Percentiles rank a stretch among this genome's conserved stretches.
phyloP scores from a whole-genome alignment of 441 rosid genomes.

The Populus hybrid region DNA sequence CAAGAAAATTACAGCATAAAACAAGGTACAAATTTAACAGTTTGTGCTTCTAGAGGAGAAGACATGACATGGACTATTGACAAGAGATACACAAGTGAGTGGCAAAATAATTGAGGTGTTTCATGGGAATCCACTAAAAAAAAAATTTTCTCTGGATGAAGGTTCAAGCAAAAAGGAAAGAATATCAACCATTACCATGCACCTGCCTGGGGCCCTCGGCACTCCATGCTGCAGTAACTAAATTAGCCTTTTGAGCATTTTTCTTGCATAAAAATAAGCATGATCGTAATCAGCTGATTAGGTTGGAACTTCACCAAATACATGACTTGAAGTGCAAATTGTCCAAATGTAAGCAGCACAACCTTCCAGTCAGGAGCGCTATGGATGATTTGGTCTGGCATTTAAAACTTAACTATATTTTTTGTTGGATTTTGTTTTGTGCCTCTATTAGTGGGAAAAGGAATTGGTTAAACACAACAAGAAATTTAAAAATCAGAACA shows the following conservation, averaged over 20 bases:
- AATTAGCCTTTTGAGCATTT: neutral
- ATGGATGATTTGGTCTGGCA: neutral
- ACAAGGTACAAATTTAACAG: neutral
- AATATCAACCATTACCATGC: neutral
- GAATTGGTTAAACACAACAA: neutral
- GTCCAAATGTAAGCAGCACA: too few species aligned
- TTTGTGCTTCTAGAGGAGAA: neutral
- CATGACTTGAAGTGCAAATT: too few species aligned
- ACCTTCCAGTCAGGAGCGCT: too few species aligned
- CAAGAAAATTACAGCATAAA: neutral
- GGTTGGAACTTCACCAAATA: too few species aligned
- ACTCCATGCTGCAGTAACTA: neutral
- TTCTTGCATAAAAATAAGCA: neutral
- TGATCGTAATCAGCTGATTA: too few species aligned
- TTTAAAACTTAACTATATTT: neutral
- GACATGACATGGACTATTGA: neutral
- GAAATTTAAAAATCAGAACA: neutral
- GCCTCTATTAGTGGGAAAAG: neutral
- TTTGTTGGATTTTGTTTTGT: neutral
- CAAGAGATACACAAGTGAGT: neutral
- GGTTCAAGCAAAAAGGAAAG: neutral
- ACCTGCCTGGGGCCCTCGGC: neutral
- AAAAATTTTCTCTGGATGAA: neutral
- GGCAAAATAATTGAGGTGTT: neutral
- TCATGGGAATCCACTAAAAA: neutral